Evolutionary conservation across 176 grass and related monocot genomes (phyloP), one percentile per base, ranked within the genome.

Genomic region (Bothriochloa decipiens): DNA sequence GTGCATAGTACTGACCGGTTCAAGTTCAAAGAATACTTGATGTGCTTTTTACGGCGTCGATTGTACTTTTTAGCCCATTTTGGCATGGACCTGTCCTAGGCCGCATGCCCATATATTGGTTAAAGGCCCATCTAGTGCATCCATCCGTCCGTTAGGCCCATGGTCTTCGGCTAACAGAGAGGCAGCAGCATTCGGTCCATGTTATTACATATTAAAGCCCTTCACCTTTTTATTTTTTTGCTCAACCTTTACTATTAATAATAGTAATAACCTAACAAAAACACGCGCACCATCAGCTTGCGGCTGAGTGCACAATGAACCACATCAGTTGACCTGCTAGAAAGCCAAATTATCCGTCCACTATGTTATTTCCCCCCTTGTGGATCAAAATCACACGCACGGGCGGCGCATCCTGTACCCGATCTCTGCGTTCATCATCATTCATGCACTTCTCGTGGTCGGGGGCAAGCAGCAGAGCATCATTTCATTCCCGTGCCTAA

Each of bases 401-500:
- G 35, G 26, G 7, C 39, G n/a, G 26, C 75, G 50, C 74, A 60
- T 76, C 74, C 29, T 37, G 32, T 76, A 57, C 74, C 50, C 11
- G 27, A 50, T 53, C 72, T 35, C 27, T 12, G 15, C 36, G 2
- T 3, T 15, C 8, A 60, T 61, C 74, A 33, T 79, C 74, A 33
- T 79, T 68, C 77, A 49, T 35, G 62, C 62, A 49, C 26, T 49
- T 67, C 23, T 49, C 23, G 42, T 49, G 70, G 26, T 65, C 41
- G 47, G 3, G 77, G 61, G 46, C 41, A 35, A 33, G 27, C 77
- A 50, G 43, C 78, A 68, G 23, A 80, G 43, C 78, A 81, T 68
- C 27, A 68, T 68, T 68, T 81, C 43, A 81, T 81, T 53, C 43
- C 78, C 61, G 43, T 81, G 63, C 41, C 77, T 66, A 47, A 80